Conservation (phyloP, 1,284 basidiomycete genomes). For the Pseudozyma tsukubaensis region DNA sequence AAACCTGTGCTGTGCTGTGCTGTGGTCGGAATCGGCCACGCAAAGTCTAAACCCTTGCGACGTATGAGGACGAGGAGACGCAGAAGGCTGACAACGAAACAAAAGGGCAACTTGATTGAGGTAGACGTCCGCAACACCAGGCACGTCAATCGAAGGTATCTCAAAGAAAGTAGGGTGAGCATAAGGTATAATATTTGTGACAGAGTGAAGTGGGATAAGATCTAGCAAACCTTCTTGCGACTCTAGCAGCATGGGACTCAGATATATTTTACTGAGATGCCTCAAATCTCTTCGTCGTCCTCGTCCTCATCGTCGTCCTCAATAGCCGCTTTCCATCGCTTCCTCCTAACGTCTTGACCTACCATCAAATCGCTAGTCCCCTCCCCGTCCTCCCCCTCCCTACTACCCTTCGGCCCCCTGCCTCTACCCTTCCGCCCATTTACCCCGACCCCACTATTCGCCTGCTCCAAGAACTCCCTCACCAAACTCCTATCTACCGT, state of each 20-base stretch:
- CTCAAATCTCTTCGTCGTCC: constrained; percentile 3
- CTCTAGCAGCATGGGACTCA: no score
- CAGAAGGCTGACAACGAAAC: no score
- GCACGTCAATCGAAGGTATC: no score
- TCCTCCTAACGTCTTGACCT: constrained; percentile 34
- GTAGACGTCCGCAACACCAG: no score
- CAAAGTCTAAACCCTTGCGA: no score
- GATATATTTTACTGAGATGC: no score
- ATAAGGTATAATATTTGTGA: no score
- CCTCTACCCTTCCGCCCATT: background rate
- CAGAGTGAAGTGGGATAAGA: background rate
- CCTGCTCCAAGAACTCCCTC: constrained; percentile 33
- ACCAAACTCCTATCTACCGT: constrained; percentile 52
- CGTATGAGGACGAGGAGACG: background rate
- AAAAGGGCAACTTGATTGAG: no score
- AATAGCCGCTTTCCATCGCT: constrained; percentile 37
- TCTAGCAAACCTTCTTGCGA: constrained; percentile 1
- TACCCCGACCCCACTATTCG: background rate
- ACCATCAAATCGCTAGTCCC: constrained; percentile 23
- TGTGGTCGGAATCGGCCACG: no score
- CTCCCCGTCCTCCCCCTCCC: constrained; percentile 3
- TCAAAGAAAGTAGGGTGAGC: no score
- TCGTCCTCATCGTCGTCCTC: constrained; percentile 33
- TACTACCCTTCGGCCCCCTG: background rate
- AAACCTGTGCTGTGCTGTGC: no score